These are phyloP conservation scores for Pseudocercospora crystallina DNA, from an alignment of 2,329 filamentous ascomycete genomes.

Conservation along the genomic window DNA sequence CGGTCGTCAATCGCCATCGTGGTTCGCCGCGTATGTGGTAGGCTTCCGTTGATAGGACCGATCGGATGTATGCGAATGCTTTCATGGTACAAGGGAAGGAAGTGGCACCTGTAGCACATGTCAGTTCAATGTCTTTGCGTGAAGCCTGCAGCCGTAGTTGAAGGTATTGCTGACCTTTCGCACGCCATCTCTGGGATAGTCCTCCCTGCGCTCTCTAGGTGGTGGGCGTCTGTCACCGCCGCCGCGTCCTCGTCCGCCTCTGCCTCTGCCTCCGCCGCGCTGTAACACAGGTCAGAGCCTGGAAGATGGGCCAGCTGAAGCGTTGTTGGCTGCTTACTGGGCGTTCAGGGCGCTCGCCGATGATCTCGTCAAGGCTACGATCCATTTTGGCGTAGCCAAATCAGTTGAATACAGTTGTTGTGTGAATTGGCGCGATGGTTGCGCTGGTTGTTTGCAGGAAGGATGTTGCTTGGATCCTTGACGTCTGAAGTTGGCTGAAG, in stretches of 20 bases:
- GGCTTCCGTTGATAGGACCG: constrained; percentile 20
- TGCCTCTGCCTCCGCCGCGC: constrained; percentile 26
- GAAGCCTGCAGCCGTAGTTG: constrained; percentile 41
- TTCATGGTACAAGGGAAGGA: constrained; percentile 42
- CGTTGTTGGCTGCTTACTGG: constrained; percentile 10
- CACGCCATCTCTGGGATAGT: constrained; percentile 76
- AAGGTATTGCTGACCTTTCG: constrained; percentile 68
- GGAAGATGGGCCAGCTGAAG: not conserved
- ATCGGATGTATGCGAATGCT: constrained; percentile 4
- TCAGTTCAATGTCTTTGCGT: constrained; percentile 57
- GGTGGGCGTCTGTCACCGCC: constrained; percentile 25
- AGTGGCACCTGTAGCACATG: constrained; percentile 39
- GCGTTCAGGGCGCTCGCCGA: constrained; percentile 59
- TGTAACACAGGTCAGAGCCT: constrained; percentile 11
- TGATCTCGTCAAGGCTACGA: constrained; percentile 64
- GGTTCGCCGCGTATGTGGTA: constrained; percentile 22
- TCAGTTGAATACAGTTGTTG: no score
- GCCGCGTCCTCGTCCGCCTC: constrained; percentile 26
- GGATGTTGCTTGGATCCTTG: no score
- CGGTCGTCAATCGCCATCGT: constrained; percentile 23
- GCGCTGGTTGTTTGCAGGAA: no score
- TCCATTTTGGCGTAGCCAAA: constrained; percentile 49
- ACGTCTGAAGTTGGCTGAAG: no score
- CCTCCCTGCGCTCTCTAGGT: constrained; percentile 53
- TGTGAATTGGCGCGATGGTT: no score